Percentiles rank a stretch among this genome's conserved stretches.
These are phyloP conservation scores for Dissophora ornata DNA, from an alignment of 192 early-diverging fungal genomes.

Conservation along the genomic window DNA sequence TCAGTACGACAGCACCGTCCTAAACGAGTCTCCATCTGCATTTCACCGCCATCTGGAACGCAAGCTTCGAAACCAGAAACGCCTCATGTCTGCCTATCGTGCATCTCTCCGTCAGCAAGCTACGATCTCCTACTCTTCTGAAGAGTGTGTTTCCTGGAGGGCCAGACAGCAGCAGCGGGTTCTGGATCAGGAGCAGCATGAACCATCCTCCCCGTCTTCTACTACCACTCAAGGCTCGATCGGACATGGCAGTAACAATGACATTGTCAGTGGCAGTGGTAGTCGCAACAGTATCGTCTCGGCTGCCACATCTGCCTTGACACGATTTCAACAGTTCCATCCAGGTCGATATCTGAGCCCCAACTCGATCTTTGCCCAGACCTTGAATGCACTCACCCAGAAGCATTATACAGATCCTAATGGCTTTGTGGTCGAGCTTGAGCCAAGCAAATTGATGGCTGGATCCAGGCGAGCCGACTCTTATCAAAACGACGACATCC, in stretches of 20 bases:
- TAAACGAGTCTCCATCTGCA: conserved; percentile 48
- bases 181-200: not conserved
- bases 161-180: conserved; percentile 14
- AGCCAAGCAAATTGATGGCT: conserved; percentile 38
- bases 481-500: conserved; percentile 47
- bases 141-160: conserved; percentile 48
- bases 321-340: conserved; percentile 47
- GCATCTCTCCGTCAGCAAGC: conserved; percentile 30
- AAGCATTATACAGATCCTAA: conserved; percentile 41
- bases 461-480: conserved; percentile 40
- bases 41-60: conserved; percentile 36
- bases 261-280: no score
- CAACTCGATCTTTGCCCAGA: conserved; percentile 35
- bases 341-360: conserved; percentile 23
- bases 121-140: conserved; percentile 19
- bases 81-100: conserved; percentile 22
- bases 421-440: conserved; percentile 48
- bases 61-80: conserved; percentile 25
- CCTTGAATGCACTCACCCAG: conserved; percentile 20
- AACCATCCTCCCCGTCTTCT: not conserved
- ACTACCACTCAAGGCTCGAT: not conserved
- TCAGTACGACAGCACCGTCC: conserved; percentile 29
- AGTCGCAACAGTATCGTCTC: not conserved
- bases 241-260: no score
- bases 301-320: not conserved